Conservation (phyloP, 2,329 filamentous ascomycete genomes). For the Aspergillus vadensis region DNA sequence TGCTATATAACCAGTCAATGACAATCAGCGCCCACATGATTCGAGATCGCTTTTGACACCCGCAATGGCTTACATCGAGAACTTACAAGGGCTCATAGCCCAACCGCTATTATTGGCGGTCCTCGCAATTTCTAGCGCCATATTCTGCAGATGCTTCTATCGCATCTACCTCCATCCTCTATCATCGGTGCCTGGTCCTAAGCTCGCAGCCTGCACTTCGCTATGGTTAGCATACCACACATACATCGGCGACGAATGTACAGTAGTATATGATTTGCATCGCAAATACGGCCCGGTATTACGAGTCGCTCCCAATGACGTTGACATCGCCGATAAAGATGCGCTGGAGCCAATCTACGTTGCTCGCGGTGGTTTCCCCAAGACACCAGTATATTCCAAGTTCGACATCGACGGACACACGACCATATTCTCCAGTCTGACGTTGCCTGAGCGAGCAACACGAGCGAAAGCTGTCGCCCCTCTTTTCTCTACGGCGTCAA, state of each 20-base stretch:
- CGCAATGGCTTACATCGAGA: background rate
- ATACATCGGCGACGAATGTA: constrained; percentile 38
- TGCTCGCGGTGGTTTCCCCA: constrained; percentile 55
- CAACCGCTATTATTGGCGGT: background rate
- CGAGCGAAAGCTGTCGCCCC: constrained; percentile 55
- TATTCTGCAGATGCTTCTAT: constrained; percentile 29
- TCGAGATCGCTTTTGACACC: background rate
- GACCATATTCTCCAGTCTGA: constrained; percentile 56
- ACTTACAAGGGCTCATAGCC: background rate
- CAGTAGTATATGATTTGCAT: constrained; percentile 32
- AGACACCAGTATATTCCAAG: constrained; percentile 55
- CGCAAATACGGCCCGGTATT: constrained; percentile 38
- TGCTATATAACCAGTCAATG: background rate
- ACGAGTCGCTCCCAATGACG: constrained; percentile 42
- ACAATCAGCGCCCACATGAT: background rate
- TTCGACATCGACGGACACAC: constrained; percentile 60
- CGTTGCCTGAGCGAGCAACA: constrained; percentile 45
- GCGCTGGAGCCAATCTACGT: constrained; percentile 56
- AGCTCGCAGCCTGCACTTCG: constrained; percentile 34
- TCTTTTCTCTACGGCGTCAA: constrained; percentile 44
- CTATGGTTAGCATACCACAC: constrained; percentile 36
- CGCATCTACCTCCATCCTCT: constrained; percentile 43
- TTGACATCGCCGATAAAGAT: constrained; percentile 48
- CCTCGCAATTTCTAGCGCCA: background rate
- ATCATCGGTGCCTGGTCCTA: constrained; percentile 43